phyloP scores from a whole-genome alignment of 805 yeast genomes.

The Maudiozyma saulgeensis region DNA sequence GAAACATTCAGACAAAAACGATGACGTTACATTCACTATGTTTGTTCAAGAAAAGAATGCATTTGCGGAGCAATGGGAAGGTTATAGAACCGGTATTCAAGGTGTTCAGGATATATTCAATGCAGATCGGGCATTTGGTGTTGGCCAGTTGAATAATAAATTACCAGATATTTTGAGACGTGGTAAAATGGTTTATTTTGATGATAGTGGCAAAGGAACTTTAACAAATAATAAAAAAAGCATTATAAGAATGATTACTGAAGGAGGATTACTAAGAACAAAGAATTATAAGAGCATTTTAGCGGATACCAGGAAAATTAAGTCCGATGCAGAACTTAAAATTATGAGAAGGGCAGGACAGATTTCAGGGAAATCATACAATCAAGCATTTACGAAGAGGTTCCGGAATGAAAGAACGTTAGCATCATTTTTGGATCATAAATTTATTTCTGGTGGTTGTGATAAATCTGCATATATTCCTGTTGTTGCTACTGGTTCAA shows the following conservation, averaged over 20 bases:
- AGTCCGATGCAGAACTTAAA: conserved; percentile 65
- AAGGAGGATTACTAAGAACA: conserved; percentile 1
- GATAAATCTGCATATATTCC: conserved; percentile 87
- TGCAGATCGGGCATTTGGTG: conserved; percentile 64
- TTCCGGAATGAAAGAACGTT: conserved; percentile 69
- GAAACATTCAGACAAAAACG: conserved; percentile 40
- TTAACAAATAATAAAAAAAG: background rate
- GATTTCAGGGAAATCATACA: conserved; percentile 75
- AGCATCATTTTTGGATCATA: conserved; percentile 71
- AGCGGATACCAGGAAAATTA: conserved; percentile 46
- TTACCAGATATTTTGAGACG: conserved; percentile 31
- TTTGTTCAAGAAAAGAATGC: conserved; percentile 78
- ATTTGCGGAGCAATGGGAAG: conserved; percentile 87
- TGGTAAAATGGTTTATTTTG: conserved; percentile 47
- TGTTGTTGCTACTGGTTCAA: conserved; percentile 89
- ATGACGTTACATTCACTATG: conserved; percentile 58
- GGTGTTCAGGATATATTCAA: conserved; percentile 80
- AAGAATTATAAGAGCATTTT: conserved; percentile 12
- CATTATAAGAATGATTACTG: conserved; percentile 8
- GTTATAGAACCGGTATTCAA: conserved; percentile 76
- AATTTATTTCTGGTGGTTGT: conserved; percentile 81
- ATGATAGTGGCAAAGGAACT: conserved; percentile 18
- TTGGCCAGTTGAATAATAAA: background rate
- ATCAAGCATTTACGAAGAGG: conserved; percentile 62
- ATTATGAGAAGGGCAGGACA: conserved; percentile 78